A percentile compares a stretch with the other conserved stretches of the same genome.
phyloP scores from a whole-genome alignment of 176 grass and related monocot genomes.

The Oryza officinalis region DNA sequence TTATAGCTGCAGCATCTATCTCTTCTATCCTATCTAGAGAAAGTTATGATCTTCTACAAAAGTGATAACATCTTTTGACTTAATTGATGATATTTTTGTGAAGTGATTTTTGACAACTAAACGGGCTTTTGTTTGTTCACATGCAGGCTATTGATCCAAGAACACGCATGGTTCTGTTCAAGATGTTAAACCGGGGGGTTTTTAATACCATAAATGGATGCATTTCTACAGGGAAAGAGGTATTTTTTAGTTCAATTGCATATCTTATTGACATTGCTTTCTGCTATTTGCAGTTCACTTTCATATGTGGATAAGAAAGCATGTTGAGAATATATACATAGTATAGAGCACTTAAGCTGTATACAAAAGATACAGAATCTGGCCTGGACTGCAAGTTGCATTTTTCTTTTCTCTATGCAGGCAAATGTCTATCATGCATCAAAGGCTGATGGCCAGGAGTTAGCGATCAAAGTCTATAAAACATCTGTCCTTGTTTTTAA shows the following conservation, averaged over 20 bases:
- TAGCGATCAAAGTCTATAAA: conserved; percentile 97
- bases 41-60: not conserved
- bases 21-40: not conserved
- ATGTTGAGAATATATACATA: not conserved
- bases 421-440: conserved; percentile 99
- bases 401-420: conserved; percentile 37
- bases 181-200: conserved; percentile 88
- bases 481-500: conserved; percentile 99
- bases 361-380: not conserved
- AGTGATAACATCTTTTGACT: not conserved
- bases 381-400: not conserved
- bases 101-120: not conserved
- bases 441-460: conserved; percentile 77
- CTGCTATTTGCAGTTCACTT: not conserved
- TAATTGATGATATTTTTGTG: not conserved
- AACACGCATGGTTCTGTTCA: conserved; percentile 96
- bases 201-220: conserved; percentile 96
- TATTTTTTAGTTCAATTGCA: conserved; percentile 18
- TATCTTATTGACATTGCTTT: not conserved
- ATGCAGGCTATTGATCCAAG: conserved; percentile 93
- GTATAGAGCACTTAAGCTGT: not conserved
- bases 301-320: not conserved
- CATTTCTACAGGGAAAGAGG: conserved; percentile 99
- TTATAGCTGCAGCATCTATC: no score
- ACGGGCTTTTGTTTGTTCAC: conserved; percentile 15